Conservation (phyloP, 306 rosid genomes). For the Echinosophora koreensis region DNA sequence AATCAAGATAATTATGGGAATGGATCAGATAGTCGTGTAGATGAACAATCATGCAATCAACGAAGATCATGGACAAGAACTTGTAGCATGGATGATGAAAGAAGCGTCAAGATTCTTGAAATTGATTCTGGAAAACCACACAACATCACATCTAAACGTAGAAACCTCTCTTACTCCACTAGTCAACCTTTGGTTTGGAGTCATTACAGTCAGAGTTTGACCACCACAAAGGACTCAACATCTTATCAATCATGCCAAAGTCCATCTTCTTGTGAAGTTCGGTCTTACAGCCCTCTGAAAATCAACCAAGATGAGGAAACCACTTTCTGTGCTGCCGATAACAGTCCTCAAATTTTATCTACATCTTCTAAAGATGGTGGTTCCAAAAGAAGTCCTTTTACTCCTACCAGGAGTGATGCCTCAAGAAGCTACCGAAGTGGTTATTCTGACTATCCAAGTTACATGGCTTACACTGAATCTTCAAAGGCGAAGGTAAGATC, state of each 20-base stretch:
- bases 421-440: slow-evolving; percentile 65
- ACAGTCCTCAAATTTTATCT: slow-evolving; percentile 64
- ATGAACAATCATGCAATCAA: slow-evolving; percentile 53
- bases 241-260: slow-evolving; percentile 60
- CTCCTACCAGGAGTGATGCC: slow-evolving; percentile 76
- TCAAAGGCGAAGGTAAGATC: slow-evolving; percentile 82
- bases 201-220: slow-evolving; percentile 57
- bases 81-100: slow-evolving; percentile 54
- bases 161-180: slow-evolving; percentile 58
- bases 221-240: slow-evolving; percentile 64
- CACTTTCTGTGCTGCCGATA: slow-evolving; percentile 61
- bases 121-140: slow-evolving; percentile 59
- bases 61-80: slow-evolving; percentile 52
- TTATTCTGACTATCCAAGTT: slow-evolving; percentile 68
- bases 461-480: slow-evolving; percentile 87
- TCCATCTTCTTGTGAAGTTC: slow-evolving; percentile 57
- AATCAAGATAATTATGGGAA: slow-evolving; percentile 46
- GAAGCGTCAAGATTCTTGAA: slow-evolving; percentile 56
- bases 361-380: slow-evolving; percentile 59
- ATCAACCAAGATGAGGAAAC: slow-evolving; percentile 54
- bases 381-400: slow-evolving; percentile 67
- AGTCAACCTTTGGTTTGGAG: slow-evolving; percentile 49
- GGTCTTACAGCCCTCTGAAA: slow-evolving; percentile 56
- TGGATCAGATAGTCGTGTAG: slow-evolving; percentile 30
- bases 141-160: slow-evolving; percentile 48